Base-by-base conservation (phyloP, 2,329 filamentous ascomycete genomes). In the Pseudocercospora fuligena region DNA sequence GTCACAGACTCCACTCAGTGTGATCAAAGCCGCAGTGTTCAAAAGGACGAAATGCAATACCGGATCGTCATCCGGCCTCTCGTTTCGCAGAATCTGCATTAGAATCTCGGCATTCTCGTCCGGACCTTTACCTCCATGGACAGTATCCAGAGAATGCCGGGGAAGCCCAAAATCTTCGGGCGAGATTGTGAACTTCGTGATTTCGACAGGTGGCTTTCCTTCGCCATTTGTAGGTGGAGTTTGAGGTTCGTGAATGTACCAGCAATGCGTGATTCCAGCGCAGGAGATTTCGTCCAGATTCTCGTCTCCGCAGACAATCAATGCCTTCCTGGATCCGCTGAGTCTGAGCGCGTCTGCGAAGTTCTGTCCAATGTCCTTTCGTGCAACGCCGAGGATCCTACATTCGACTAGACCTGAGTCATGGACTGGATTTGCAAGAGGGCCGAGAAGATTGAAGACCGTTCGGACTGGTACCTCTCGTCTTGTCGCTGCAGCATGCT, bases 381-480 rank as follows among this genome's bases (percentile, higher is more conserved):
- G 89, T 16, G 94, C 94, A 29, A 99, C 94, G 68, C 95, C 95
- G n/a, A 99, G 88, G 66, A 99, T 88, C 31, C 95, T 89, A 12
- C 94, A 93, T 82, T 99, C 95, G 66, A 99, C 88, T 12, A 83
- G 70, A 5, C 80, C 78, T 40, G 87, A 83, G 73, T 89, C 88
- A 75, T 97, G 92, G 19, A 97, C 87, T 0, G 95, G 95, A 79
- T 98, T 98, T 54, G 93, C 91, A 29, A 99, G 84, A 0, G 95
- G 95, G 0, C 95, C 95, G 59, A 99, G 87, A 16, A 99, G 88
- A 81, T 99, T 99, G 88, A 99, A 99, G 72, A 99, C 94, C 1
- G 95, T 99, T 74, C 95, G 89, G 86, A 95, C 94, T 66, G 94
- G 94, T 23, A 99, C 87, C 78, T 96, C 91, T 76, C 89, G 92